Conservation (phyloP, 495 filamentous ascomycete species). For the Neurospora sp. region DNA sequence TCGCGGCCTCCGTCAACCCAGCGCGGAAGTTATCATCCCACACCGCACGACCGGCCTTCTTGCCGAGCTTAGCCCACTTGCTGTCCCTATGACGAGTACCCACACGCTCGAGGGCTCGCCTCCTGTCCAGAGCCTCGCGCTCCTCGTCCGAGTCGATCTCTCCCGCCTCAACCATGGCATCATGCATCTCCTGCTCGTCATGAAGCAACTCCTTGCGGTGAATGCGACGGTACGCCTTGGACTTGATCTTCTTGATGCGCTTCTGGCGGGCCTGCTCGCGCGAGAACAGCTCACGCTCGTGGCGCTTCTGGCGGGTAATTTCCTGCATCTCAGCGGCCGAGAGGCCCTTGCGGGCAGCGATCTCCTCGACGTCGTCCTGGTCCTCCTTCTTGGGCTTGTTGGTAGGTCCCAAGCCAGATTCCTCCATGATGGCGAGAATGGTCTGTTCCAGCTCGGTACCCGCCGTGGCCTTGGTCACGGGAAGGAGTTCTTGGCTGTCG, state of each 20-base stretch:
- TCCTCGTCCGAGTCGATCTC: constrained; percentile 62
- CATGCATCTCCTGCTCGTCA: constrained; percentile 57
- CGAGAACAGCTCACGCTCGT: constrained; percentile 74
- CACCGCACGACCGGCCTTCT: constrained; percentile 62
- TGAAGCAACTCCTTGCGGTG: constrained; percentile 79
- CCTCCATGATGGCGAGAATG: constrained; percentile 77
- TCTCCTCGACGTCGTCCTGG: constrained; percentile 57
- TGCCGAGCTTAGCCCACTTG: constrained; percentile 88
- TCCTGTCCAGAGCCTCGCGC: constrained; percentile 64
- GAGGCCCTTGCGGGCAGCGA: constrained; percentile 43
- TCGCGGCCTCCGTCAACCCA: constrained; percentile 71
- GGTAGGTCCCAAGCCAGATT: constrained; percentile 62
- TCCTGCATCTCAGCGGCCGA: constrained; percentile 59
- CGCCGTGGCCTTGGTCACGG: constrained; percentile 46
- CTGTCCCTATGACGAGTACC: constrained; percentile 79
- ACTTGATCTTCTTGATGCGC: constrained; percentile 97
- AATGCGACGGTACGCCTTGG: constrained; percentile 81
- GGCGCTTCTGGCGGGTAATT: constrained; percentile 64
- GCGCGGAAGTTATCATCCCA: constrained; percentile 78
- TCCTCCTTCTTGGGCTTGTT: constrained; percentile 38
- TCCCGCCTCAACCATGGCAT: constrained; percentile 57
- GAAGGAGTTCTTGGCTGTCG: constrained; percentile 40
- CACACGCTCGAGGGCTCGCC: constrained; percentile 80
- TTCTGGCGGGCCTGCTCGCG: constrained; percentile 84
- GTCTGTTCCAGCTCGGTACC: constrained; percentile 72